Conservation (phyloP, 31 red algal genomes). For the Bonnemaisonia californica region DNA sequence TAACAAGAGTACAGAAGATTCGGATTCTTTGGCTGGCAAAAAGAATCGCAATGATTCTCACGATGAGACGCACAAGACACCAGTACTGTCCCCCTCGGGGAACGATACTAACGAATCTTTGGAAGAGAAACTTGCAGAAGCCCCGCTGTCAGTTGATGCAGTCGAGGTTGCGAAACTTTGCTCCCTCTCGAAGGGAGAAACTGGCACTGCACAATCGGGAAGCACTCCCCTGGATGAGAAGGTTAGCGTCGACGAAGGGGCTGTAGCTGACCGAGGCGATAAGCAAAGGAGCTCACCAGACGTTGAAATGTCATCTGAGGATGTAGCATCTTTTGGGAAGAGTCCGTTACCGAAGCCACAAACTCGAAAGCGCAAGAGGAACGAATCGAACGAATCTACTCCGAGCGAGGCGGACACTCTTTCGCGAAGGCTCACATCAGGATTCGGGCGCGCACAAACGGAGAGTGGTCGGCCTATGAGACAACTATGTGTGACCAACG, state of each 20-base stretch:
- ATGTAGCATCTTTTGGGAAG: background rate
- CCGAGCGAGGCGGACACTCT: conserved; percentile 24
- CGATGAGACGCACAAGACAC: background rate
- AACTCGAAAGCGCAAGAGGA: conserved; percentile 38
- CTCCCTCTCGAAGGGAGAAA: too few species aligned
- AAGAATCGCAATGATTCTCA: background rate
- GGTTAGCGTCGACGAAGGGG: too few species aligned
- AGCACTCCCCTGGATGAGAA: too few species aligned
- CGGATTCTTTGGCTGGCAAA: background rate
- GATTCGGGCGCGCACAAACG: conserved; percentile 1
- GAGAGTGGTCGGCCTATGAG: conserved; percentile 24
- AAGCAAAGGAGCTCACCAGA: background rate
- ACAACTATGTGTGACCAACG: conserved; percentile 11
- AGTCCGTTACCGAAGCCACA: background rate
- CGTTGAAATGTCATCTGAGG: background rate
- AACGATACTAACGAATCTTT: background rate
- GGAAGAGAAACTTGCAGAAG: too few species aligned
- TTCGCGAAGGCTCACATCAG: background rate
- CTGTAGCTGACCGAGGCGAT: too few species aligned
- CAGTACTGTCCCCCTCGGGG: background rate
- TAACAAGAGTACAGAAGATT: background rate
- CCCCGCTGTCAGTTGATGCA: too few species aligned
- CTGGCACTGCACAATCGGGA: too few species aligned
- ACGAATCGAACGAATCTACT: conserved; percentile 15
- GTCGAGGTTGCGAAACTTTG: too few species aligned